These are phyloP conservation scores for Termitomyces sp. DNA, from an alignment of 768 basidiomycete genomes.

Conservation along the genomic window DNA sequence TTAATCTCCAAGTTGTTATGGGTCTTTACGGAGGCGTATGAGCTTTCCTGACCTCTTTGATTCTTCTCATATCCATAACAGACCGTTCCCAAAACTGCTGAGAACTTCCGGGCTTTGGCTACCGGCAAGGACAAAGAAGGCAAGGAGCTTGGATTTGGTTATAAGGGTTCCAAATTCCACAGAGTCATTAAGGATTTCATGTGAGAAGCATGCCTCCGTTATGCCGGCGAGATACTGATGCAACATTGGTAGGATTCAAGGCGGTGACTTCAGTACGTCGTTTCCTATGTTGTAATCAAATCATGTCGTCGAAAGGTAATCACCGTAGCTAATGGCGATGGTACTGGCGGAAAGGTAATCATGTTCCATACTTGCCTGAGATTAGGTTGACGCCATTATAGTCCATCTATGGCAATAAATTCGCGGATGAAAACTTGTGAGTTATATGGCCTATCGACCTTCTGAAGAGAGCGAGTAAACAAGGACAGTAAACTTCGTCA, in stretches of 20 bases:
- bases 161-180: slow-evolving; percentile 96
- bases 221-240: neutral
- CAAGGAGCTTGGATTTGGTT: slow-evolving; percentile 76
- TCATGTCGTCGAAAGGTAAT: slow-evolving; percentile 8
- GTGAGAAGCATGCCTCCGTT: slow-evolving; percentile 31
- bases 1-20: slow-evolving; percentile 53
- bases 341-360: slow-evolving; percentile 83
- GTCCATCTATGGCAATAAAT: slow-evolving; percentile 89
- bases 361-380: neutral
- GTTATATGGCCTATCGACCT: slow-evolving; percentile 15
- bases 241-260: slow-evolving; percentile 69
- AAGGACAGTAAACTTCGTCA: slow-evolving; percentile 85
- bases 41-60: neutral
- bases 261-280: slow-evolving; percentile 91
- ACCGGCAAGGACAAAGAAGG: slow-evolving; percentile 81
- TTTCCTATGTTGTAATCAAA: neutral
- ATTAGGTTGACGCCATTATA: slow-evolving; percentile 18
- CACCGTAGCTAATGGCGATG: slow-evolving; percentile 67
- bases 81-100: slow-evolving; percentile 94
- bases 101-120: slow-evolving; percentile 94
- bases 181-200: slow-evolving; percentile 94
- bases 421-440: slow-evolving; percentile 96
- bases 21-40: slow-evolving; percentile 87
- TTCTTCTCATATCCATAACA: slow-evolving; percentile 21
- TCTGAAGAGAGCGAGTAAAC: neutral